A percentile compares a stretch with the other conserved stretches of the same genome.
These are phyloP conservation scores for Cryptosporidium meleagridis DNA, from an alignment of 169 alveolate species.

Conservation along the genomic window DNA sequence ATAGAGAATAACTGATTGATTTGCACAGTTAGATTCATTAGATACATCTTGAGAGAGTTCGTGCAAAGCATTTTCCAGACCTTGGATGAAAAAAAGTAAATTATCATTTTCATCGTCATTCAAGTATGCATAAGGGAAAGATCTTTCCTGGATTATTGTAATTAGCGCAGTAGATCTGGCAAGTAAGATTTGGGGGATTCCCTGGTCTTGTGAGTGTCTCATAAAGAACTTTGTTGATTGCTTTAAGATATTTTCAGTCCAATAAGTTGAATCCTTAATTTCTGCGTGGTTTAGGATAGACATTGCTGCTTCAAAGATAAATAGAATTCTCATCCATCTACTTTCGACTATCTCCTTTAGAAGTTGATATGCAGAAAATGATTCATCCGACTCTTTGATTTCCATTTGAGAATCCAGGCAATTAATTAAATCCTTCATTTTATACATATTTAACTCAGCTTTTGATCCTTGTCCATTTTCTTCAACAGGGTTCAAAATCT, in stretches of 20 bases:
- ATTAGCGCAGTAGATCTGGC: conserved; percentile 57
- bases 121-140: neutral
- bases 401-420: conserved; percentile 6
- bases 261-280: neutral
- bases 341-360: conserved; percentile 11
- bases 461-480: neutral
- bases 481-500: conserved; percentile 23
- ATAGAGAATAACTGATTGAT: conserved; percentile 15
- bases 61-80: conserved; percentile 34
- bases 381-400: conserved; percentile 1
- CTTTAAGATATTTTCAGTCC: conserved; percentile 33
- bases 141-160: conserved; percentile 27
- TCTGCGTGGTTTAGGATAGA: neutral
- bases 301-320: conserved; percentile 26
- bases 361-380: conserved; percentile 4
- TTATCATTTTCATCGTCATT: conserved; percentile 24
- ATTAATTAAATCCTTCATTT: neutral
- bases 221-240: conserved; percentile 28
- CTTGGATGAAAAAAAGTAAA: conserved; percentile 33
- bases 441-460: conserved; percentile 6
- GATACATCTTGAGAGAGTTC: conserved; percentile 8
- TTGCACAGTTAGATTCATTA: neutral
- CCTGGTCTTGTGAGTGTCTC: neutral
- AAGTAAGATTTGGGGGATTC: conserved; percentile 53
- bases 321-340: conserved; percentile 48